Evolutionary conservation across 2,329 filamentous ascomycete species (phyloP).

Genomic region (Penicillium verrucosum): DNA sequence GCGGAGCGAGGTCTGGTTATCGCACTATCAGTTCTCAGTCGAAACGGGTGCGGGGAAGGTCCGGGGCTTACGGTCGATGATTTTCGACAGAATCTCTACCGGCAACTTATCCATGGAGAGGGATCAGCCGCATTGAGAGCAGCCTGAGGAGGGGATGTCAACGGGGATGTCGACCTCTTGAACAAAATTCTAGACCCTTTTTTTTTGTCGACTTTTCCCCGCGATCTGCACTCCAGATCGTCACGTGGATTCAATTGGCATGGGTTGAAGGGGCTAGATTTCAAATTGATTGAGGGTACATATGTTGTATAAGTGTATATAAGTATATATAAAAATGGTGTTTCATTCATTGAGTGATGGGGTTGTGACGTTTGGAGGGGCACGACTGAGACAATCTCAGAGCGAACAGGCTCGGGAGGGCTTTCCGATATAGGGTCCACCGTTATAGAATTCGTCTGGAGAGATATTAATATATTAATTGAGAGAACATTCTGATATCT

Average conservation of each 20-base stretch:
- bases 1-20: slow-evolving; percentile 57
- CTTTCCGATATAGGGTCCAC: not conserved
- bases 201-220: slow-evolving; percentile 3
- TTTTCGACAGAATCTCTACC: slow-evolving; percentile 62
- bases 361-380: not conserved
- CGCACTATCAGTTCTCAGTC: slow-evolving; percentile 20
- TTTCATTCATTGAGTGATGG: not conserved
- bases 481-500: not conserved
- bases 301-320: no score
- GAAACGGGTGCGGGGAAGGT: slow-evolving; percentile 20
- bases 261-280: not conserved
- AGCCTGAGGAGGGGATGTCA: not conserved
- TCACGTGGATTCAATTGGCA: slow-evolving; percentile 19
- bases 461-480: no score
- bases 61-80: slow-evolving; percentile 56
- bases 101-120: slow-evolving; percentile 55
- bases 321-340: not conserved
- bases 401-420: not conserved
- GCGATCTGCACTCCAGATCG: slow-evolving; percentile 20
- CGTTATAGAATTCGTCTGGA: not conserved
- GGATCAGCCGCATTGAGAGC: slow-evolving; percentile 26
- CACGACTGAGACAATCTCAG: not conserved
- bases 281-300: not conserved
- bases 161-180: slow-evolving; percentile 9
- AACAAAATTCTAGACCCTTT: slow-evolving; percentile 13